phyloP scores from a whole-genome alignment of 129 eudicot genomes.

The Deinandra increscens region DNA sequence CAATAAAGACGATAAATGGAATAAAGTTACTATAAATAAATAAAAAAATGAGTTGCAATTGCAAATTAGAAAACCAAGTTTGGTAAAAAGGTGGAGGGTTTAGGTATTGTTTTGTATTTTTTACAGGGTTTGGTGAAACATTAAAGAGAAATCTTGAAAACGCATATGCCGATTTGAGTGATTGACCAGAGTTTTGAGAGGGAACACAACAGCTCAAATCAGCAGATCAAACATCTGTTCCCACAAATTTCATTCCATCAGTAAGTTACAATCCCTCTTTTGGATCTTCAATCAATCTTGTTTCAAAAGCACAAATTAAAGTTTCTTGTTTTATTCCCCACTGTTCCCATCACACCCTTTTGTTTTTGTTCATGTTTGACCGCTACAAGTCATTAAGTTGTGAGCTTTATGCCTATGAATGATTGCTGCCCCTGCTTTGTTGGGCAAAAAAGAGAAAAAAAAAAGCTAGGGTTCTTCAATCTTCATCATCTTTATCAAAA shows the following conservation, averaged over 20 bases:
- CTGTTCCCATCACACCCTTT: constrained; percentile 32
- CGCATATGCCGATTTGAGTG: constrained; percentile 24
- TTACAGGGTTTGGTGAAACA: constrained; percentile 21
- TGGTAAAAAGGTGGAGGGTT: not conserved
- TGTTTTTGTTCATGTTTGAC: constrained; percentile 39
- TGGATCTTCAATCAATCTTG: constrained; percentile 34
- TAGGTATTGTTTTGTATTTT: not conserved
- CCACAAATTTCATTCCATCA: constrained; percentile 7
- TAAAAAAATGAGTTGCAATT: too few relatives aligned
- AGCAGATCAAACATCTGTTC: constrained; percentile 11
- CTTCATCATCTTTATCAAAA: constrained; percentile 22
- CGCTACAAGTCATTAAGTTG: constrained; percentile 26
- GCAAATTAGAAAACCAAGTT: too few relatives aligned
- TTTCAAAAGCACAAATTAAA: constrained; percentile 29
- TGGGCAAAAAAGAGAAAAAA: constrained; percentile 33
- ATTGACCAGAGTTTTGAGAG: constrained; percentile 14
- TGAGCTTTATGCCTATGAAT: constrained; percentile 25
- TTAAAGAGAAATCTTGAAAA: not conserved
- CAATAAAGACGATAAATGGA: too few relatives aligned
- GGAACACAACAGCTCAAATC: constrained; percentile 7
- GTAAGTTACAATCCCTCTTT: constrained; percentile 30
- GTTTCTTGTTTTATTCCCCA: constrained; percentile 35
- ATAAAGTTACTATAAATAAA: too few relatives aligned
- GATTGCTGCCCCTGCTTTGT: constrained; percentile 44
- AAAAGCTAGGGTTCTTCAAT: constrained; percentile 33